These are phyloP conservation scores for Taphrina wiesneri DNA, from an alignment of 1,139 yeast genomes.

Conservation along the genomic window DNA sequence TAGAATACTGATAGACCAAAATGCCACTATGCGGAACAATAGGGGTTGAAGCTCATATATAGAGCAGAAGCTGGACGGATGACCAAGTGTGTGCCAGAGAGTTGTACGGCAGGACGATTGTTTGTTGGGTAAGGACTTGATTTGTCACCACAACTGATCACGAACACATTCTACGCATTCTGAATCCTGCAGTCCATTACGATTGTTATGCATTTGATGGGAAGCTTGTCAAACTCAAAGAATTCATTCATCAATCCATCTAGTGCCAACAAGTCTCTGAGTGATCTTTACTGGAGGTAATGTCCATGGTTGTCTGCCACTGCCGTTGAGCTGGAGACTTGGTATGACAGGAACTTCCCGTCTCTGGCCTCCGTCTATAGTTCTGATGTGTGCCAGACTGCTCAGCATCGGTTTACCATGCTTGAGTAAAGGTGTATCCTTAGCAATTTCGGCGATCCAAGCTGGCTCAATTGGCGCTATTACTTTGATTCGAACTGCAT, in stretches of 20 bases:
- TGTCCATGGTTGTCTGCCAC: conserved; percentile 35
- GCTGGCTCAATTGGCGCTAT: conserved; percentile 26
- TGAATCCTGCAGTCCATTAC: too few relatives aligned
- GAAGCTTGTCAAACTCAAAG: too few relatives aligned
- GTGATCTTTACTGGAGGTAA: conserved; percentile 31
- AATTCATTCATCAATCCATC: conserved; percentile 12
- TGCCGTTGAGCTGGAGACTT: conserved; percentile 27
- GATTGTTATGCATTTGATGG: too few relatives aligned
- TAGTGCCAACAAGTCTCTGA: conserved; percentile 15
- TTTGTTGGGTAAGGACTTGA: too few relatives aligned
- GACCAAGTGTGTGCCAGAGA: too few relatives aligned
- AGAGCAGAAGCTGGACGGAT: too few relatives aligned
- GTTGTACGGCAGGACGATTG: too few relatives aligned
- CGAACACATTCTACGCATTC: too few relatives aligned
- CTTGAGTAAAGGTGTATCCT: conserved; percentile 33
- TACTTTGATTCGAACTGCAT: conserved; percentile 19
- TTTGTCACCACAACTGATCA: too few relatives aligned
- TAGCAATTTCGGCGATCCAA: conserved; percentile 23
- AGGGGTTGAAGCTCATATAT: too few relatives aligned
- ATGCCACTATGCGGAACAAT: neutral
- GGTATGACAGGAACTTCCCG: conserved; percentile 33
- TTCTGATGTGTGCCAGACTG: conserved; percentile 10
- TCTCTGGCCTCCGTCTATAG: conserved; percentile 11
- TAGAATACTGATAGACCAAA: neutral
- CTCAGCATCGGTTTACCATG: conserved; percentile 31